Evolutionary conservation across 2,329 filamentous ascomycete genomes (phyloP), one percentile per base, ranked within the genome.

Genomic region (Paracorniculantispora psalliotae): DNA sequence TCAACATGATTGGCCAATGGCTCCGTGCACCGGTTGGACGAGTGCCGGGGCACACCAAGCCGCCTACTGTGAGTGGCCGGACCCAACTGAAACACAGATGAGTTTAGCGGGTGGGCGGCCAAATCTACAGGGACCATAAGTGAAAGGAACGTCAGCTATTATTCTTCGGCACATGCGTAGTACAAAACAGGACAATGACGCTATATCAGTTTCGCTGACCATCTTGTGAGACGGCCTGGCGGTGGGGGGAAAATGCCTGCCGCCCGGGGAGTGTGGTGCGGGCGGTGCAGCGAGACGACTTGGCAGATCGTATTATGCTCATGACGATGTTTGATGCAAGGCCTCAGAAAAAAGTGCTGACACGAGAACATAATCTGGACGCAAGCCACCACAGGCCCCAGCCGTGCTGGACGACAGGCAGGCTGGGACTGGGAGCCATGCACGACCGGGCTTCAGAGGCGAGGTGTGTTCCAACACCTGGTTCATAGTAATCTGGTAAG

Each of bases 1-100:
- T 15, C 17, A 19, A n/a, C 37, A 26, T 59, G 57, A 59, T 59
- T 59, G 57, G 57, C 35, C 57, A 59, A 59, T 54, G 41, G 50
- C 54, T 57, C 33, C 10, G 25, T n/a, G 23, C n/a, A 9, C 12
- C n/a, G 35, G 26, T n/a, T 17, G n/a, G 54, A 57, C 33, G 44
- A 48, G 53, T 25, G 44, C 33, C 30, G 23, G 25, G 23, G 7
- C 25, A 30, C 19, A 21, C n/a, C 23, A 23, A 23, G 17, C 33
- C 25, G 9, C 2, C 19, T 26, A 37, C 13, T 52, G 8, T 21
- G 25, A 21, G 21, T 26, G n/a, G 33, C 43, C 19, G 30, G 23
- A 25, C 19, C n/a, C 30, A 37, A 55, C 30, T 55, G 52, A 55
- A 55, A 55, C 52, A 26, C 12, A 21, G 17, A 26, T 41, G 52